phyloP scores from a whole-genome alignment of 306 rosid genomes.

The Cucurbita argyrosperma region DNA sequence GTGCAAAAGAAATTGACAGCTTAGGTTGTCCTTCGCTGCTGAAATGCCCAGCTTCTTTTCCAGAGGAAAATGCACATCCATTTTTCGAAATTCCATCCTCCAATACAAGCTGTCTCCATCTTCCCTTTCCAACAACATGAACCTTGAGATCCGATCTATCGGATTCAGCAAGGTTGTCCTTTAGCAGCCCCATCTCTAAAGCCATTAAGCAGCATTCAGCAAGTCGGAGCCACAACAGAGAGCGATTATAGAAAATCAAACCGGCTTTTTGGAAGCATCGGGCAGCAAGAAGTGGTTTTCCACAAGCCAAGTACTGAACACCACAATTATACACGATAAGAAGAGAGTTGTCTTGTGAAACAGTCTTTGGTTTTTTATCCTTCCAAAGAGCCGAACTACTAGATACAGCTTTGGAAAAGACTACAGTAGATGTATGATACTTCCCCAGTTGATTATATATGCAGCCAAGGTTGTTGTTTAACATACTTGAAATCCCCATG shows the following conservation, averaged over 20 bases:
- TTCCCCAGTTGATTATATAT: conserved; percentile 90
- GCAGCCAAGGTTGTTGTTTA: conserved; percentile 93
- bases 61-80: conserved; percentile 23
- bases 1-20: conserved; percentile 71
- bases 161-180: conserved; percentile 22
- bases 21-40: conserved; percentile 49
- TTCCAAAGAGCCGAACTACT: conserved; percentile 58
- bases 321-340: conserved; percentile 77
- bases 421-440: conserved; percentile 65
- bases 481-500: conserved; percentile 49
- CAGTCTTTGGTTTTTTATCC: conserved; percentile 64
- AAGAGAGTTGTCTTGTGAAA: conserved; percentile 77
- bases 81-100: conserved; percentile 47
- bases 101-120: conserved; percentile 88
- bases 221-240: conserved; percentile 92
- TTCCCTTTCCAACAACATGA: conserved; percentile 68
- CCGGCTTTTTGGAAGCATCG: conserved; percentile 91
- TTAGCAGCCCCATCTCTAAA: conserved; percentile 55
- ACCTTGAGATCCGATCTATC: conserved; percentile 50
- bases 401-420: conserved; percentile 78
- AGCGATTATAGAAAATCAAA: conserved; percentile 62
- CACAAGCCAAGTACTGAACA: conserved; percentile 78
- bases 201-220: conserved; percentile 99
- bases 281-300: conserved; percentile 80
- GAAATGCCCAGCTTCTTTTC: conserved; percentile 26